Conservation (phyloP, 169 alveolate genomes). For the Hammondia hammondi region DNA sequence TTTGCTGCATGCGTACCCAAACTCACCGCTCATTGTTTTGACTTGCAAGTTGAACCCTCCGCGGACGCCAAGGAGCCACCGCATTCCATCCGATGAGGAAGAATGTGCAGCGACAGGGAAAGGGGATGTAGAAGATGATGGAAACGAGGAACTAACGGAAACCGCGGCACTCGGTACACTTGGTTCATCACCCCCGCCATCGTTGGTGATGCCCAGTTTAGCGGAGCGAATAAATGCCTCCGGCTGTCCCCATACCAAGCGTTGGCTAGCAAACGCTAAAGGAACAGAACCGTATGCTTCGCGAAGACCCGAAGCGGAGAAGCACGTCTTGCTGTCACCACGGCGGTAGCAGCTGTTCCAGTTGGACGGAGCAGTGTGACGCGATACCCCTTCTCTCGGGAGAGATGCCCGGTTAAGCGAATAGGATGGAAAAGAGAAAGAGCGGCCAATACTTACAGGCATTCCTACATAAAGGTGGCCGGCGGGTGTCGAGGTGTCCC, state of each 20-base stretch:
- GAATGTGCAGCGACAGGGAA: background rate
- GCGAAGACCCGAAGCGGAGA: background rate
- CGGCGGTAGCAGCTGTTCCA: background rate
- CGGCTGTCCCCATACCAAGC: too few relatives aligned
- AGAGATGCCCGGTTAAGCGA: background rate
- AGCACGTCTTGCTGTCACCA: background rate
- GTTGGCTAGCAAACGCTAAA: background rate
- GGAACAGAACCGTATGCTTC: background rate
- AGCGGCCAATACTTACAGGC: background rate
- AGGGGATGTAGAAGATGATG: background rate
- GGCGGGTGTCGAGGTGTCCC: background rate
- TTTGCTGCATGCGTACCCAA: too few relatives aligned
- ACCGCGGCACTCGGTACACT: background rate
- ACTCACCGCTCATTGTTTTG: slow-evolving; percentile 92
- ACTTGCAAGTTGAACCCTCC: slow-evolving; percentile 90
- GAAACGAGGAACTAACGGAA: background rate
- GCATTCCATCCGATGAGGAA: background rate
- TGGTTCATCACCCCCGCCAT: background rate
- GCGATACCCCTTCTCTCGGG: background rate
- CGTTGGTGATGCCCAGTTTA: background rate
- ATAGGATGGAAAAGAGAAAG: background rate
- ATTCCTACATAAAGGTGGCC: background rate
- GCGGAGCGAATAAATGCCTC: too few relatives aligned
- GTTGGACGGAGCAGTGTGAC: background rate
- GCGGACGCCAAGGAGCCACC: slow-evolving; percentile 16